Evolutionary conservation across 306 rosid species (phyloP).

Genomic region (Begonia masoniana): DNA sequence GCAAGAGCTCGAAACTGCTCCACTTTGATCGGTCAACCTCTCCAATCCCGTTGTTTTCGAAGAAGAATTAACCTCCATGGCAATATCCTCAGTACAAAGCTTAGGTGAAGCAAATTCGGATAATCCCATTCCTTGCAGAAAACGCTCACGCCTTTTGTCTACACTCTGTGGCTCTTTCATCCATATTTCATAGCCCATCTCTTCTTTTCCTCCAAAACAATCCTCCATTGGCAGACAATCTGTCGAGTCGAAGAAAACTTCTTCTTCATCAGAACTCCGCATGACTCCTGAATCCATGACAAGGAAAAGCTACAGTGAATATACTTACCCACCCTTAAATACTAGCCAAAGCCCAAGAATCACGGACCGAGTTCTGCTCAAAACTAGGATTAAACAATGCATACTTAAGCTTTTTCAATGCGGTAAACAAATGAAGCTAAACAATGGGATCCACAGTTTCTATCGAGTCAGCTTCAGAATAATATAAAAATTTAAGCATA

Average conservation of each 20-base stretch:
- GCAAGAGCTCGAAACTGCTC: constrained; percentile 22
- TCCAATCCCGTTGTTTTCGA: constrained; percentile 19
- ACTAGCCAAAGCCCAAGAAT: no score
- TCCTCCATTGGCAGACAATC: constrained; percentile 27
- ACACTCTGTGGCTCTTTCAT: constrained; percentile 65
- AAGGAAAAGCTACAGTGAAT: no score
- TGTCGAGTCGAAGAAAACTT: constrained; percentile 57
- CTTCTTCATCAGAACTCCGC: constrained; percentile 53
- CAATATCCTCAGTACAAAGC: constrained; percentile 11
- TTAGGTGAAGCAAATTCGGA: constrained; percentile 20
- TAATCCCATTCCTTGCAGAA: constrained; percentile 47
- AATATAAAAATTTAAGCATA: no score
- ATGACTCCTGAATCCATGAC: constrained; percentile 27
- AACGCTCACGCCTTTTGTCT: constrained; percentile 42
- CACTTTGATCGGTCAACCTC: constrained; percentile 35
- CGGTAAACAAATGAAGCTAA: no score
- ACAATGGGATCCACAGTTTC: no score
- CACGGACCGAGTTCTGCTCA: no score
- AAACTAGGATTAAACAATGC: no score
- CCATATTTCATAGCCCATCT: constrained; percentile 48
- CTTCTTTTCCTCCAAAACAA: constrained; percentile 23
- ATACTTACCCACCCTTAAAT: no score
- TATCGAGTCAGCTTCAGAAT: no score
- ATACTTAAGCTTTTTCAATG: no score
- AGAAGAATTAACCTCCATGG: no score